A percentile compares a stretch with the other conserved stretches of the same genome.
These are phyloP conservation scores for Tardiomyces blankii DNA, from an alignment of 1,139 yeast genomes.

Conservation along the genomic window DNA sequence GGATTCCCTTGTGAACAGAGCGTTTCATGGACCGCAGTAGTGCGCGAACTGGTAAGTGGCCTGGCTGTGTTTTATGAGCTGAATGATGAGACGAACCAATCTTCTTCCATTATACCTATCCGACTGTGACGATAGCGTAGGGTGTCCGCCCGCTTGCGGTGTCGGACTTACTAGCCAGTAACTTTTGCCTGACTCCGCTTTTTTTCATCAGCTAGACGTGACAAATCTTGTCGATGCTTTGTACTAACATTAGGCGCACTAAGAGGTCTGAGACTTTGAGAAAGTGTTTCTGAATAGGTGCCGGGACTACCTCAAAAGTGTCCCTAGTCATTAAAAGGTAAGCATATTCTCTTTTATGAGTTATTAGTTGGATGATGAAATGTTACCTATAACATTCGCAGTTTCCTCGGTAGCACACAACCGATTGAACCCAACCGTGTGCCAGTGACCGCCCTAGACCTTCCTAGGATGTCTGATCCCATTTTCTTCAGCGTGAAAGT, in stretches of 20 bases:
- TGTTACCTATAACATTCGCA: constrained; percentile 67
- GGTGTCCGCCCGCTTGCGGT: constrained; percentile 25
- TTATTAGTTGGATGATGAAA: constrained; percentile 51
- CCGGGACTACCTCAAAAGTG: constrained; percentile 10
- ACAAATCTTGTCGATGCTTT: no score
- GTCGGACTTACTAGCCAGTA: constrained; percentile 66
- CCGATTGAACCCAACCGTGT: constrained; percentile 63
- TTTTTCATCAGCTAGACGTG: constrained; percentile 3
- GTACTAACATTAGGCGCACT: no score
- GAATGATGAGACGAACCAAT: constrained; percentile 22
- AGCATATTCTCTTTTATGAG: constrained; percentile 1
- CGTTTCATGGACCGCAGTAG: not conserved
- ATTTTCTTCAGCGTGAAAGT: no score
- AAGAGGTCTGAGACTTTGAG: no score
- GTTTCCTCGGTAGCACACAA: constrained; percentile 86
- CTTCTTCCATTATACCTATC: constrained; percentile 69
- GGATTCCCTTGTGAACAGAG: not conserved
- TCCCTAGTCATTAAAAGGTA: constrained; percentile 2
- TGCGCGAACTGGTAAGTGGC: not conserved
- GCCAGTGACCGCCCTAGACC: constrained; percentile 67
- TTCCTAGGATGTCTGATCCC: constrained; percentile 63
- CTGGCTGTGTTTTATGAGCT: not conserved
- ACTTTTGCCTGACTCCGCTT: constrained; percentile 48
- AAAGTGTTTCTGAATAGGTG: no score
- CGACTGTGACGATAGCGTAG: constrained; percentile 84